Evolutionary conservation across 75 land plant species (phyloP).

Genomic region (Adiantum capillusveneris): DNA sequence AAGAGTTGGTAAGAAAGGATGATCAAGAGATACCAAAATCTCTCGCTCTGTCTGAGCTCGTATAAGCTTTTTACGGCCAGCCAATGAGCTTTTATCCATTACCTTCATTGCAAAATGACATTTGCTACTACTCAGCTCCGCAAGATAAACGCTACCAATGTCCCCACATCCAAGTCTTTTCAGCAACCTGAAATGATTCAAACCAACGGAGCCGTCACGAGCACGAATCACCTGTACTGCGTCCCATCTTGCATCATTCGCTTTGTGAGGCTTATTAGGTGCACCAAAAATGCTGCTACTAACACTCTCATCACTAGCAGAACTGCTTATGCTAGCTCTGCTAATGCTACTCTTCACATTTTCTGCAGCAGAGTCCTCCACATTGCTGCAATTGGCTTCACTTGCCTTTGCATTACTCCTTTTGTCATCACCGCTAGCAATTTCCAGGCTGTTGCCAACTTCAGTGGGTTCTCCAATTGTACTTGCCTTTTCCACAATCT

Average conservation of each 20-base stretch:
- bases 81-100: conserved; percentile 13
- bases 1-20: conserved; percentile 14
- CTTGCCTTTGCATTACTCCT: too few relatives aligned
- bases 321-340: too few relatives aligned
- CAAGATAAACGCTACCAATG: conserved; percentile 40
- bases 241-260: conserved; percentile 28
- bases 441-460: too few relatives aligned
- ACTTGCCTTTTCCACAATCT: too few relatives aligned
- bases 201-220: conserved; percentile 15
- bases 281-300: neutral
- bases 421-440: too few relatives aligned
- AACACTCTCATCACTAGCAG: too few relatives aligned
- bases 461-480: too few relatives aligned
- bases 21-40: conserved; percentile 7
- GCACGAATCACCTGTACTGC: conserved; percentile 12
- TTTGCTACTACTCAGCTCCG: conserved; percentile 21
- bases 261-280: conserved; percentile 23
- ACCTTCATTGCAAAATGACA: conserved; percentile 14
- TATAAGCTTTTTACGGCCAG: conserved; percentile 16
- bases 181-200: conserved; percentile 26
- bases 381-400: too few relatives aligned
- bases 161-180: conserved; percentile 38
- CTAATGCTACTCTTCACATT: too few relatives aligned
- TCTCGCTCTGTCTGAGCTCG: conserved; percentile 17
- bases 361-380: too few relatives aligned